These are phyloP conservation scores for Immersiporthe knoxdaviesiana DNA, from an alignment of 2,329 filamentous ascomycete species.

Conservation along the genomic window DNA sequence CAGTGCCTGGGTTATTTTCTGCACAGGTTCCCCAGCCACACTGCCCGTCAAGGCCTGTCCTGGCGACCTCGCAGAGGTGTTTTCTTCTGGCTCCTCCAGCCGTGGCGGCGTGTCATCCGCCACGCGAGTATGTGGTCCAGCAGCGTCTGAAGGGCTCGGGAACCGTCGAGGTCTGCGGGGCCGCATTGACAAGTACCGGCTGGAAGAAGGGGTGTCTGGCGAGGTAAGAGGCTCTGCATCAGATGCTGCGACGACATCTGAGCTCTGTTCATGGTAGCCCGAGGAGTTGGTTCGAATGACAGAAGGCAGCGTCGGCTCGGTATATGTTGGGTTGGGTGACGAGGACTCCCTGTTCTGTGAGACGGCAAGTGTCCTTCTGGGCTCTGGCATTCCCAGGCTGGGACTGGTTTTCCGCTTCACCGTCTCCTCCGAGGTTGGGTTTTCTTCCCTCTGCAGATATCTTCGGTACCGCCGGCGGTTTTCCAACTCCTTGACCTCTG, in stretches of 20 bases:
- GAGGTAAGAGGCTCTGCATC: constrained; percentile 3
- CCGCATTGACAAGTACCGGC: constrained; percentile 13
- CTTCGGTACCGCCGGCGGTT: constrained; percentile 39
- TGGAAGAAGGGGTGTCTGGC: constrained; percentile 13
- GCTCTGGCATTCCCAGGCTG: constrained; percentile 7
- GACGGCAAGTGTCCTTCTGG: constrained; percentile 2
- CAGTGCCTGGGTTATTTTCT: not conserved
- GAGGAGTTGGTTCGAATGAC: not conserved
- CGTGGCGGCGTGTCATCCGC: not conserved
- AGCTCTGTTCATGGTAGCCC: not conserved
- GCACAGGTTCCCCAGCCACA: not conserved
- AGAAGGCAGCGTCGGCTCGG: constrained; percentile 14
- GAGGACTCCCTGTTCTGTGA: constrained; percentile 20
- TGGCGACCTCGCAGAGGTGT: not conserved
- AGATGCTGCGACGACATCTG: not conserved
- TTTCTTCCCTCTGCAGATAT: constrained; percentile 38
- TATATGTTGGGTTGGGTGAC: constrained; percentile 3
- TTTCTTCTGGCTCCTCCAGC: not conserved
- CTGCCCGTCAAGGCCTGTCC: not conserved
- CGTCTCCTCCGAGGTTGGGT: constrained; percentile 27
- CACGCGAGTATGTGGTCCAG: not conserved
- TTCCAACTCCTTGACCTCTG: constrained; percentile 47
- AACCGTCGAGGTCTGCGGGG: constrained; percentile 8
- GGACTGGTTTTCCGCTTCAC: constrained; percentile 25
- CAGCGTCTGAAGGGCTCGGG: not conserved